A percentile compares a stretch with the other conserved stretches of the same genome.
phyloP scores from a whole-genome alignment of 176 grass and related monocot species.

The Oryza punctata region DNA sequence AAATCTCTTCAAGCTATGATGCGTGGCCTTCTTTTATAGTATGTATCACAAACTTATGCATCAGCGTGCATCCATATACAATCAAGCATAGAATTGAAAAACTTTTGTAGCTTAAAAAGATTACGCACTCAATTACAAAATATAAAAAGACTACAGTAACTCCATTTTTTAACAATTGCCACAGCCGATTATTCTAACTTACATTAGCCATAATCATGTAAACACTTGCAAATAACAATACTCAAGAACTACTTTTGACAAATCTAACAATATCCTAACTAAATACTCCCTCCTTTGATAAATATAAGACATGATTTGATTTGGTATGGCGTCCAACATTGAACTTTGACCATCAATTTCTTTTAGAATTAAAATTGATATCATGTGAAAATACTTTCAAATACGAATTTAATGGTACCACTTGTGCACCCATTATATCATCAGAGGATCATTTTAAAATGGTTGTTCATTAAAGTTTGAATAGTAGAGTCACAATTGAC shows the following conservation, averaged over 20 bases:
- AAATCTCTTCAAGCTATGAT: background rate
- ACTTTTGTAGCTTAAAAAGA: slow-evolving; percentile 19
- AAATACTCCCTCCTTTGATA: background rate
- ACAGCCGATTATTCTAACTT: background rate
- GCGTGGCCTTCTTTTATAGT: too few relatives aligned
- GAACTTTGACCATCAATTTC: background rate
- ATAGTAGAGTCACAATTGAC: background rate
- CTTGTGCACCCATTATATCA: background rate
- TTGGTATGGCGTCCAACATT: too few relatives aligned
- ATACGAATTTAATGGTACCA: background rate
- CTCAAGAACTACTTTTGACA: background rate
- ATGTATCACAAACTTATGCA: background rate
- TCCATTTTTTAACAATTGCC: too few relatives aligned
- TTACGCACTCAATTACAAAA: background rate
- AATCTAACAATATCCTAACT: background rate
- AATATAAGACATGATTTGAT: background rate
- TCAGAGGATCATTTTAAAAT: too few relatives aligned
- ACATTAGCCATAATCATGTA: background rate
- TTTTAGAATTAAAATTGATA: background rate
- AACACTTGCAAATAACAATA: background rate
- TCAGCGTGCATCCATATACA: background rate
- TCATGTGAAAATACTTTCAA: background rate
- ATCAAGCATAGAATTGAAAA: background rate
- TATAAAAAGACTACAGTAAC: background rate
- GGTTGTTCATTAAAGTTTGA: background rate